Evolutionary conservation across 2,329 filamentous ascomycete species (phyloP), one percentile per base, ranked within the genome.

Genomic region (Fusarium sp.): DNA sequence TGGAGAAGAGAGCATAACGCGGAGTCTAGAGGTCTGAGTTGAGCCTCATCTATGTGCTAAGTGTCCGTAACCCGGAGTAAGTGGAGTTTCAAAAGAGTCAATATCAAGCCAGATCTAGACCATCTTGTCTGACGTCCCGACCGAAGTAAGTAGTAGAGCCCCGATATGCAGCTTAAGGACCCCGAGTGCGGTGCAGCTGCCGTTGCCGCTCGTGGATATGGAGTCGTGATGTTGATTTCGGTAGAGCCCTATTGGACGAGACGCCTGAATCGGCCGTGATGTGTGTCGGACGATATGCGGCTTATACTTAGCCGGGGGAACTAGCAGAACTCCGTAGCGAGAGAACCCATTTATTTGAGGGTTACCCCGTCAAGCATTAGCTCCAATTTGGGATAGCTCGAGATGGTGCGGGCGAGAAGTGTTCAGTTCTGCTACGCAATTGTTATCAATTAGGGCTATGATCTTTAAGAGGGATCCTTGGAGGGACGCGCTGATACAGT

Each of bases 321-420:
- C 69, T 71, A 72, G 45, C 37, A 30, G 23, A 35, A 61, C 69
- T 71, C 69, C 69, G 64, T 53, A 46, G 27, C 26, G 14, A n/a
- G 17, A n/a, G 33, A 59, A 2, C 38, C 64, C 69, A 49, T 40
- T 61, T n/a, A 23, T 69, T 68, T 20, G 53, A 32, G 48, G 50
- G 53, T 33, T 60, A 54, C 69, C 67, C 60, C 66, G 48, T 69
- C 53, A 58, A 53, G 33, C 33, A 61, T 70, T 63, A 67, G 64
- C 69, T 70, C 44, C 30, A 52, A 46, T 64, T 41, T 35, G 26
- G 40, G 55, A 71, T 67, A 70, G 53, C 48, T 55, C 23, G 37
- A 53, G 64, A 41, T 53, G 35, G 33, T 64, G 66, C 15, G 45
- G 65, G 41, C 58, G 37, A 64, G 48, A 54, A 32, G 48, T 64